Base-by-base conservation (phyloP, 148 eudicot species). In the Rhododendron molle region DNA sequence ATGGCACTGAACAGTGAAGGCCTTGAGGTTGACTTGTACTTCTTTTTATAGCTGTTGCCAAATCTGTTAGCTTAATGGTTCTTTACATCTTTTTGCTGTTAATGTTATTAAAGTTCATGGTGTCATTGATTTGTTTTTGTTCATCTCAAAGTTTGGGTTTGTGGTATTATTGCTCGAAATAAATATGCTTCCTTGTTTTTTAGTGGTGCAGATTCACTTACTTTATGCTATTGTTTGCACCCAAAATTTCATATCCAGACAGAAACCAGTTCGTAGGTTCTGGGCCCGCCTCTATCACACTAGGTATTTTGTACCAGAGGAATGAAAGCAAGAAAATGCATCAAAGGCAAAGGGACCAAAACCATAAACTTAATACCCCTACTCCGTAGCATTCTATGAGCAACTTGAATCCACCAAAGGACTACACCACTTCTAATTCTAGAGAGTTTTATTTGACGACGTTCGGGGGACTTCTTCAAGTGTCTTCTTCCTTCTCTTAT, bases 1-100 rank as follows among this genome's bases (percentile, higher is more conserved):
- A 93, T 95, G 95, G 96, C 96, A 46, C 90, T 97, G 91, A 97
- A 94, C 85, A 97, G 99, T 84, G 99, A 97, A 90, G 99, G 98
- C 88, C 96, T 97, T 82, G 99, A 97, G 99, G 98, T 96, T 85
- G 79, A 30, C 36, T 30, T 44, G 16, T 26, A 84, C 18, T 8
- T 50, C 73, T 44, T 54, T 52, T 13, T 49, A 38, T 40, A 32
- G 78, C 76, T 21, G 50, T 72, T 58, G 58, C 21, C 47, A 38
- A 28, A 26, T 80, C 15, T 58, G 30, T 81, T 58, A 4, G 83
- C 23, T 47, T 60, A 47, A 5, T 52, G 69, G 26, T 80, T 46
- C 78, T 20, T 46, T 54, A 54, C 60, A 16, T 54, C 60, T 56
- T 62, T 49, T 58, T 69, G n/a, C 38, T n/a, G 18, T 46, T 26